Evolutionary conservation across 2,329 filamentous ascomycete species (phyloP).

Genomic region (Metarhizium humberi): DNA sequence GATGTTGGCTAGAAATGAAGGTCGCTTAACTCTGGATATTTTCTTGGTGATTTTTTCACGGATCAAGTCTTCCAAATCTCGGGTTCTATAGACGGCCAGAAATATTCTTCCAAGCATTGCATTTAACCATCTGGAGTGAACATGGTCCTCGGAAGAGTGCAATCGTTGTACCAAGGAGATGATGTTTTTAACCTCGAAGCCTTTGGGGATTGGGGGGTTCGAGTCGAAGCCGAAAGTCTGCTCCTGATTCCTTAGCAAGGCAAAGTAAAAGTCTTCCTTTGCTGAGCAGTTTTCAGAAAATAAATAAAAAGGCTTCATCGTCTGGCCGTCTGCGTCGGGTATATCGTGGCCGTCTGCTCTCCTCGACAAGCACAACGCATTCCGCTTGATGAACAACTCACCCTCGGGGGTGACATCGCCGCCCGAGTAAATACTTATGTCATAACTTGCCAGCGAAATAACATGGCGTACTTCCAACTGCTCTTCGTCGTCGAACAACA

Average conservation of each 20-base stretch:
- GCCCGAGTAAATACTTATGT: slow-evolving; percentile 76
- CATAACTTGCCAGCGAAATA: slow-evolving; percentile 82
- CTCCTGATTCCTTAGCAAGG: slow-evolving; percentile 76
- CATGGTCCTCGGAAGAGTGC: slow-evolving; percentile 83
- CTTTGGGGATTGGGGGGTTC: slow-evolving; percentile 55
- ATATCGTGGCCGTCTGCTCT: slow-evolving; percentile 45
- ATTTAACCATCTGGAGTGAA: slow-evolving; percentile 90
- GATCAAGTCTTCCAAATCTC: slow-evolving; percentile 69
- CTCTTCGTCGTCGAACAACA: slow-evolving; percentile 94
- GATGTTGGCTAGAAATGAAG: slow-evolving; percentile 79
- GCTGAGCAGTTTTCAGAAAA: slow-evolving; percentile 94
- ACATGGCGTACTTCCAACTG: slow-evolving; percentile 95
- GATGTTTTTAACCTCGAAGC: slow-evolving; percentile 77
- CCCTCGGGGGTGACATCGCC: slow-evolving; percentile 73
- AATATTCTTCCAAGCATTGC: slow-evolving; percentile 84
- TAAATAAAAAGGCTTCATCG: slow-evolving; percentile 79
- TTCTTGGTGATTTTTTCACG: slow-evolving; percentile 89
- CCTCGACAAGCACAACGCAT: slow-evolving; percentile 74
- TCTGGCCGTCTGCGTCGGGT: slow-evolving; percentile 39
- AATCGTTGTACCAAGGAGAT: slow-evolving; percentile 83
- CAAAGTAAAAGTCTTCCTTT: slow-evolving; percentile 98
- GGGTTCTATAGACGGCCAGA: slow-evolving; percentile 76
- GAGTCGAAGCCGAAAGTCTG: slow-evolving; percentile 48
- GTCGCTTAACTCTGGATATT: slow-evolving; percentile 86
- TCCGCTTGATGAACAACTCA: slow-evolving; percentile 91